A percentile compares a stretch with the other conserved stretches of the same genome.
These are phyloP conservation scores for Bothriochloa decipiens DNA, from an alignment of 176 grass and related monocot species.

Conservation along the genomic window DNA sequence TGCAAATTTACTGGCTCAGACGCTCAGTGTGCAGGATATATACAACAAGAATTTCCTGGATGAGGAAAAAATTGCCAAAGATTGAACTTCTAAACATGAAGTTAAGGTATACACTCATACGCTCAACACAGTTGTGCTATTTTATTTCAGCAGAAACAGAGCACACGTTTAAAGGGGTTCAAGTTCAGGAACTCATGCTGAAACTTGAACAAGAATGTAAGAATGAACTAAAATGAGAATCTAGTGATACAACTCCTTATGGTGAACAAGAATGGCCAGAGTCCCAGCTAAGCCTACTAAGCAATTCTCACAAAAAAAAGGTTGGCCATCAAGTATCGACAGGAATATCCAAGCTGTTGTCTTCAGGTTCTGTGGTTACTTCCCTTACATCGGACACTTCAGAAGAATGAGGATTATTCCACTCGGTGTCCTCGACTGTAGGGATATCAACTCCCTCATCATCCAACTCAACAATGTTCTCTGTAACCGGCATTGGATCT, in stretches of 20 bases:
- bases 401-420: conserved; percentile 51
- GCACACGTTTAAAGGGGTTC: neutral
- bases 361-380: conserved; percentile 55
- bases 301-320: conserved; percentile 32
- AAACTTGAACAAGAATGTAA: conserved; percentile 32
- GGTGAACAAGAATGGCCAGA: conserved; percentile 12
- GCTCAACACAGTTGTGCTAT: no score
- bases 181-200: neutral
- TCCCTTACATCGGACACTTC: conserved; percentile 80
- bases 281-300: conserved; percentile 19
- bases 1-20: neutral
- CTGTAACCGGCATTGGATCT: conserved; percentile 47
- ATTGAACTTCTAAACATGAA: conserved; percentile 25
- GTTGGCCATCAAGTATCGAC: conserved; percentile 57
- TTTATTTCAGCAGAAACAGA: conserved; percentile 32
- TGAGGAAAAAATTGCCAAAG: neutral
- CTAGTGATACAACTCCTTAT: neutral
- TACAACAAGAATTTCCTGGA: neutral
- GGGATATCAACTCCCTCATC: conserved; percentile 72
- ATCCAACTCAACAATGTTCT: conserved; percentile 60
- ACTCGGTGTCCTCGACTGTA: conserved; percentile 64
- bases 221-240: conserved; percentile 22
- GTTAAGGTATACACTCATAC: neutral
- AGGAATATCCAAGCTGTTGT: conserved; percentile 83
- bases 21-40: neutral